Percentiles rank a stretch among this genome's conserved stretches.
These are phyloP conservation scores for Geotrichum bryndzae DNA, from an alignment of 1,139 yeast species.

Conservation along the genomic window DNA sequence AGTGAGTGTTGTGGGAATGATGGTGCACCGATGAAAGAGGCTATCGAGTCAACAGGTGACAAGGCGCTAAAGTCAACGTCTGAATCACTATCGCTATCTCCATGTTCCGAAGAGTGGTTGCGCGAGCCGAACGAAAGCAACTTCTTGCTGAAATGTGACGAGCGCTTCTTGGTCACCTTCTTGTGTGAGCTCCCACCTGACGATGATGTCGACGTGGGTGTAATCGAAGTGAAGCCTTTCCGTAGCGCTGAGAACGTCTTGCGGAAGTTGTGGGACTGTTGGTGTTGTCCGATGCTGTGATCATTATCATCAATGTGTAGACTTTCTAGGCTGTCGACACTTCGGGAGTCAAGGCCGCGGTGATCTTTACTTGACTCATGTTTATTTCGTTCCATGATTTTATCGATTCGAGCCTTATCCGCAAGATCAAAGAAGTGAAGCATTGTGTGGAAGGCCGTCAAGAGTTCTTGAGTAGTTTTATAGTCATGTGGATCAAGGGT, in stretches of 20 bases:
- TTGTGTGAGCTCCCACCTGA: not conserved
- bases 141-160: not conserved
- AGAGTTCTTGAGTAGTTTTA: not conserved
- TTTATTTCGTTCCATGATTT: not conserved
- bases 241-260: not conserved
- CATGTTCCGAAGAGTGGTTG: not conserved
- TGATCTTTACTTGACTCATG: not conserved
- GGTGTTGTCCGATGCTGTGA: not conserved
- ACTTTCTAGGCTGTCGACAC: not conserved
- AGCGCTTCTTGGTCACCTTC: not conserved
- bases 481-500: not conserved
- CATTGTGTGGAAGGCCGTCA: slow-evolving; percentile 2
- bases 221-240: not conserved
- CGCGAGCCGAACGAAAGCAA: not conserved
- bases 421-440: slow-evolving; percentile 4
- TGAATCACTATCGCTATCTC: not conserved
- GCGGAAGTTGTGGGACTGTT: not conserved
- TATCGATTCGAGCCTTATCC: slow-evolving; percentile 1
- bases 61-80: not conserved
- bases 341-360: not conserved
- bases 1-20: not conserved
- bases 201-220: not conserved
- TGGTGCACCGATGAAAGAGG: not conserved
- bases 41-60: not conserved
- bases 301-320: not conserved